Base-by-base conservation (phyloP, 148 eudicot species). In the Mesembryanthemum crystallinum region DNA sequence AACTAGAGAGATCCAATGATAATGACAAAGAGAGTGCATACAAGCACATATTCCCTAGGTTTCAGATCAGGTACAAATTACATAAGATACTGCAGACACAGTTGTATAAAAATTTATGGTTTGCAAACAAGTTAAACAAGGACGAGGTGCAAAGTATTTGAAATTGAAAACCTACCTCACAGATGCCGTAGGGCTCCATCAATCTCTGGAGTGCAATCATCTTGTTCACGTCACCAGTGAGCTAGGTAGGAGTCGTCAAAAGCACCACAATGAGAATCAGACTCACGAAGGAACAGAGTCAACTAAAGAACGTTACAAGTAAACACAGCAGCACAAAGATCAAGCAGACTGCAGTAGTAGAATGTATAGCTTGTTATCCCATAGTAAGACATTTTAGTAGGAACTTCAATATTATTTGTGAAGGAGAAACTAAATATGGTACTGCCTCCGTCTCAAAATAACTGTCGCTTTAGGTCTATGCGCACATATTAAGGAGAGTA, bases 201-300 rank as follows among this genome's bases (percentile, higher is more conserved):
- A 94, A 77, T 79, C 89, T 87, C 72, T 94, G 98, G 49, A 94
- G 86, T 20, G 97, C 98, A 72, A 92, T 88, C 97, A 94, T 89
- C 90, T 94, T 94, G 77, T 84, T 67, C 59, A 89, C 67, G 75
- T 85, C 91, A 83, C 98, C 97, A 20, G 98, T 90, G 70, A 94
- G 87, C 96, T 94, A 82, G 29, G 77, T 94, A 82, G 29, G 77
- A 82, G 77, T 80, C 71, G 58, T 64, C 74, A 74, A 25, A 25
- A 49, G 43, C 47, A 23, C 60, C 1, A 33, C 7, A 57, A 61
- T 73, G 14, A 79, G 39, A 66, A 45, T 60, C 33, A 42, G 8
- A 32, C 24, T 29, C 14, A 12, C 13, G 57, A 60, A 21, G 49
- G 64, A 73, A 45, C 15, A 51, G 15, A 32, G 55, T 24, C 3